Base-by-base conservation (phyloP, 1,284 basidiomycete genomes). In the Naganishia cerealis region DNA sequence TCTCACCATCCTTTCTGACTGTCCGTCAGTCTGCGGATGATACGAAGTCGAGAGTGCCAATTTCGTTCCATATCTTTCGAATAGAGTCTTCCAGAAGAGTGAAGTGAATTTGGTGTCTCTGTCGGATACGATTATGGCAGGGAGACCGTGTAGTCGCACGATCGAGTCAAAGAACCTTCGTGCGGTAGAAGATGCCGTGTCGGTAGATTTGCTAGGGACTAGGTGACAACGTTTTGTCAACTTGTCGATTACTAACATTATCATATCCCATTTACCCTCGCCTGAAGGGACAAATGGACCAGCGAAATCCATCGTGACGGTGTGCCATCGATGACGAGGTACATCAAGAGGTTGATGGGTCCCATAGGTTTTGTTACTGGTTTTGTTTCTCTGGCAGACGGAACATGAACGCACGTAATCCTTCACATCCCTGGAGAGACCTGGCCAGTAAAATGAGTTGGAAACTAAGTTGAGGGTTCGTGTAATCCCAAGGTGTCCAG, bases 281-380 rank as follows among this genome's bases (percentile, higher is more conserved):
- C 76, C 65, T 0, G 79, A 81, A n/a, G 59, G n/a, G 12, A 26
- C 83, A 0, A 85, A 68, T 0, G 80, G 81, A 3, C 83, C 81
- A 0, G 85, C 77, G 65, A 84, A 84, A 58, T 85, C 83, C 9
- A 85, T 78, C 0, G 79, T 78, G 6, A 84, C 78, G 0, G 73
- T 62, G 81, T 81, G 1, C 68, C 0, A n/a, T n/a, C n/a, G n/a
- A n/a, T n/a, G n/a, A n/a, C n/a, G n/a, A n/a, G n/a, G n/a, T n/a
- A n/a, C n/a, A n/a, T n/a, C n/a, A n/a, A n/a, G n/a, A n/a, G n/a
- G n/a, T n/a, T n/a, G n/a, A n/a, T n/a, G n/a, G n/a, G n/a, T n/a
- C n/a, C n/a, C n/a, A n/a, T n/a, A n/a, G n/a, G n/a, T n/a, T n/a
- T n/a, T n/a, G n/a, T n/a, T n/a, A n/a, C n/a, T n/a, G n/a, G n/a